Evolutionary conservation across 371 early-diverging fungal genomes (phyloP), one percentile per base, ranked within the genome.

Genomic region (Mucor saturninus): DNA sequence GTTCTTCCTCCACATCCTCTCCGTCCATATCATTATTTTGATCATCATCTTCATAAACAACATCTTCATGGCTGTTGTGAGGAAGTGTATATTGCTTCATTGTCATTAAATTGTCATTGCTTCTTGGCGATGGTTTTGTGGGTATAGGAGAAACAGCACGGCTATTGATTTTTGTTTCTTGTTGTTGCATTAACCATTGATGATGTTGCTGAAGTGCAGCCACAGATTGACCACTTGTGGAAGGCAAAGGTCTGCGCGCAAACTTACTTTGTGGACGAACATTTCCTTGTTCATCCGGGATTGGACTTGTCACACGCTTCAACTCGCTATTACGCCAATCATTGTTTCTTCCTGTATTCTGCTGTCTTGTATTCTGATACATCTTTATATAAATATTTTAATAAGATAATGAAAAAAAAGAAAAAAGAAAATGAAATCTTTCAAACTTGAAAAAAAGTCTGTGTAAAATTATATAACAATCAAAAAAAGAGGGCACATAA

Each of bases 191-290:
- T 0, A 73, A 55, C 68, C 70, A 72, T 67, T 79, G 70, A 51
- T 76, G 73, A 4, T 71, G 76, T 45, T 75, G 74, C 48, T 79
- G 76, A 37, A 79, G 64, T 6, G 69, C 71, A 52, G 80, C 80
- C 0, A 79, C 80, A 1, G 74, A 73, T 51, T 76, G 76, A 6
- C 74, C 72, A 15, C 15, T 60, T 14, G 39, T 42, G 11, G 53
- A 21, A 21, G 62, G 54, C 8, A 62, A 21, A 21, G 62, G 62
- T 42, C 62, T 62, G 6, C 62, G 51, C 0, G n/a, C 53, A 26
- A 51, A 60, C 40, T 60, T 60, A 7, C 29, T 45, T 4, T 6
- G 31, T 31, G 37, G 51, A 7, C 54, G 61, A 21, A 32, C 31
- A 51, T 30, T 51, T 51, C 52, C 52, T 50, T 30, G 30, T 4